Evolutionary conservation across 495 filamentous ascomycete species (phyloP).

Genomic region (Talaromyces nanjingensis): DNA sequence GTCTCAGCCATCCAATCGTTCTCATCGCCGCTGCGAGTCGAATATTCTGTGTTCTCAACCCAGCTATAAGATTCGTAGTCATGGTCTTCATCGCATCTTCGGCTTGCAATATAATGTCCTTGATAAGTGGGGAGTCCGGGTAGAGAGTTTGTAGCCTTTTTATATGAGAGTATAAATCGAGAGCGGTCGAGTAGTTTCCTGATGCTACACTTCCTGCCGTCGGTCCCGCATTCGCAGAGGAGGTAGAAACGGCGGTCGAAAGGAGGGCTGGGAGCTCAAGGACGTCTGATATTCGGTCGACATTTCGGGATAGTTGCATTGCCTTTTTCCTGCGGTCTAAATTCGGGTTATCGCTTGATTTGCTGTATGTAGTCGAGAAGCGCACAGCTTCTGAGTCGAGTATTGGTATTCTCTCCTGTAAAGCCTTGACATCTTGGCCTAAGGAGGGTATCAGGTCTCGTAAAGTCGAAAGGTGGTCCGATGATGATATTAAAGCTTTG

Average conservation of each 20-base stretch:
- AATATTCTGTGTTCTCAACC: constrained; percentile 66
- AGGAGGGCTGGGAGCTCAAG: constrained; percentile 86
- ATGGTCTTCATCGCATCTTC: constrained; percentile 86
- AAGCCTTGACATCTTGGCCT: constrained; percentile 50
- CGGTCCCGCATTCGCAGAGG: constrained; percentile 40
- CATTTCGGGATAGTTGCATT: constrained; percentile 78
- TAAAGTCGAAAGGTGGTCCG: constrained; percentile 68
- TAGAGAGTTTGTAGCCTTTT: constrained; percentile 78
- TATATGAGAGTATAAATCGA: constrained; percentile 93
- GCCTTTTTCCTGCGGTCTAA: constrained; percentile 73
- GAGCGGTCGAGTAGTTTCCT: constrained; percentile 81
- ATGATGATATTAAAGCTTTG: constrained; percentile 73
- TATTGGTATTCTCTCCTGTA: constrained; percentile 66
- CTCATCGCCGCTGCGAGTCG: constrained; percentile 89
- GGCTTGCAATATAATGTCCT: constrained; percentile 66
- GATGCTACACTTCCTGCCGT: constrained; percentile 35
- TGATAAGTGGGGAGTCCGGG: constrained; percentile 66
- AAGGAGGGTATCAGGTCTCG: constrained; percentile 60
- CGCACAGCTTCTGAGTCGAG: constrained; percentile 70
- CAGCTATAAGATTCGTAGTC: constrained; percentile 74
- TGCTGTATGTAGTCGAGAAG: constrained; percentile 79
- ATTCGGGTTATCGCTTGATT: constrained; percentile 63
- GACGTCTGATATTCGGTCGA: constrained; percentile 84
- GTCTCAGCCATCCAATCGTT: constrained; percentile 83
- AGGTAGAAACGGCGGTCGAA: constrained; percentile 61